A percentile compares a stretch with the other conserved stretches of the same genome.
Conservation (phyloP, 2,329 filamentous ascomycete species). For the Didymella keratinophila region DNA sequence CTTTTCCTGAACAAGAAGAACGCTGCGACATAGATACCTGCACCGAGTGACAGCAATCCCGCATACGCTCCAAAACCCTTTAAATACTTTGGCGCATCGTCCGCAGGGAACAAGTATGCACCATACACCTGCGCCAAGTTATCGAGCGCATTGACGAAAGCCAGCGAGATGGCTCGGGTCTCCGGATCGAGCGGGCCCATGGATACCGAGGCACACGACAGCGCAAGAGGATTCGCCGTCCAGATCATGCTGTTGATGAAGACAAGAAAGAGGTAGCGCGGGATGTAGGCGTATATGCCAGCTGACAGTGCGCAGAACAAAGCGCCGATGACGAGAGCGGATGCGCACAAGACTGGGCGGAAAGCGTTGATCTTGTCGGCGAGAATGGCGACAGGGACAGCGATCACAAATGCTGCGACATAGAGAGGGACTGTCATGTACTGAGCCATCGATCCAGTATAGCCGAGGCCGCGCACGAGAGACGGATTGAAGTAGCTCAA, state of each 20-base stretch:
- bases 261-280: slow-evolving; percentile 36
- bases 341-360: slow-evolving; percentile 29
- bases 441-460: slow-evolving; percentile 30
- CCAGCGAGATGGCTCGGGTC: slow-evolving; percentile 33
- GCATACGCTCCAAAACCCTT: slow-evolving; percentile 35
- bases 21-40: slow-evolving; percentile 29
- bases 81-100: slow-evolving; percentile 34
- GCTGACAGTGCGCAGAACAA: slow-evolving; percentile 36
- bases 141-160: slow-evolving; percentile 34
- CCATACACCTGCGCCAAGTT: slow-evolving; percentile 37
- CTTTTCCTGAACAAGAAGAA: slow-evolving; percentile 31
- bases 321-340: slow-evolving; percentile 25
- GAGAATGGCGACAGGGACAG: slow-evolving; percentile 33
- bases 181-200: slow-evolving; percentile 35
- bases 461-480: slow-evolving; percentile 32
- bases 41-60: slow-evolving; percentile 31
- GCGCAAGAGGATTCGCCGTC: slow-evolving; percentile 35
- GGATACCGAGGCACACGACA: slow-evolving; percentile 31
- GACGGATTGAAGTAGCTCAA: slow-evolving; percentile 37
- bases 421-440: slow-evolving; percentile 38
- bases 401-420: slow-evolving; percentile 33
- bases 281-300: slow-evolving; percentile 35
- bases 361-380: slow-evolving; percentile 27
- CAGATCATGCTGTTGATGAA: slow-evolving; percentile 39
- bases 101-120: slow-evolving; percentile 30